Base-by-base conservation (phyloP, 2,329 filamentous ascomycete species). In the Chaetomium globosum region DNA sequence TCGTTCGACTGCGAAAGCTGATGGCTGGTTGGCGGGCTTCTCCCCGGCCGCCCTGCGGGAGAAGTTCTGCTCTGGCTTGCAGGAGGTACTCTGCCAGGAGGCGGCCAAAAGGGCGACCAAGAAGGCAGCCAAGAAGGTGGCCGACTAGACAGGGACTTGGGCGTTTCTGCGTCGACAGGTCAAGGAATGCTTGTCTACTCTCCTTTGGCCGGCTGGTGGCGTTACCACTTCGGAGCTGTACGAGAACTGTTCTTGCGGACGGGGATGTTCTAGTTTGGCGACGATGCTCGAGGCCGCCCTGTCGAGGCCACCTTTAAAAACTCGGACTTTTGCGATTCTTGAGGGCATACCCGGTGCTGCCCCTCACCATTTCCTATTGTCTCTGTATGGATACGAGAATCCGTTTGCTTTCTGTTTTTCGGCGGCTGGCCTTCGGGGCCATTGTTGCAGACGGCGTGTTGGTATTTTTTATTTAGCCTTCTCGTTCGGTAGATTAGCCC, bases 301-400 rank as follows among this genome's bases (percentile, higher is more conserved):
- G 39, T 16, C 51, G 53, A n/a, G 13, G 23, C 36, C 36, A 19
- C 36, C 10, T 46, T 19, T 46, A 51, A 46, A 43, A 16, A 19
- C 9, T 21, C 59, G 30, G 30, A 7, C 30, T 59, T 64, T 39
- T 28, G 59, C 53, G 23, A 52, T 57, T 26, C 54, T 61, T 64
- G 62, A 67, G 64, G 68, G 52, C 66, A 70, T 69, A 71, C 66
- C 68, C 66, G 68, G 67, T 67, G 66, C 54, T 53, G 60, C 60
- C 65, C 65, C 63, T 57, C 66, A 67, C 65, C 67, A 52, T 48
- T 57, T 43, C 65, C 46, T 33, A 23, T 9, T 63, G 4, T 54
- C 7, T 30, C 61, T 56, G 59, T 63, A 65, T 64, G 65, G 46
- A 60, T 64, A 65, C 19, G 53, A 31, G 6, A 21, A 12, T 23